These are phyloP conservation scores for Scheffersomyces ergatensis DNA, from an alignment of 805 yeast genomes.

Conservation along the genomic window DNA sequence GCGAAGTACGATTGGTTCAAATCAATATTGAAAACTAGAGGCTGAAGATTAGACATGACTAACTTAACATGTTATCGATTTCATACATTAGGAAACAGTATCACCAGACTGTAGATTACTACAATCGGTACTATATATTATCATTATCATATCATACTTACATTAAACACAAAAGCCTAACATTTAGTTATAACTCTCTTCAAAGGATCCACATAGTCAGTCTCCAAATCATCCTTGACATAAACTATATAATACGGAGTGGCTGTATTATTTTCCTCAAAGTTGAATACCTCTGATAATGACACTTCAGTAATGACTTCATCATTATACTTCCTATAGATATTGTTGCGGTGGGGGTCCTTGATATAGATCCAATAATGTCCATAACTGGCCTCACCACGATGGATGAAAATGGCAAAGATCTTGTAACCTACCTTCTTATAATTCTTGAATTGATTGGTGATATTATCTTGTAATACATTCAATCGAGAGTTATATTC, in stretches of 20 bases:
- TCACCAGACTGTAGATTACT: no score
- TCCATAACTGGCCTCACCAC: slow-evolving; percentile 95
- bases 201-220: slow-evolving; percentile 61
- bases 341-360: slow-evolving; percentile 59
- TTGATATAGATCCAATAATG: slow-evolving; percentile 95
- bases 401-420: slow-evolving; percentile 89
- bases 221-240: slow-evolving; percentile 59
- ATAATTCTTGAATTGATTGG: slow-evolving; percentile 60
- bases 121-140: no score
- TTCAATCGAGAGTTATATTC: slow-evolving; percentile 31
- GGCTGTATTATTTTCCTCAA: slow-evolving; percentile 70
- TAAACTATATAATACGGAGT: slow-evolving; percentile 93
- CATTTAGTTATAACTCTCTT: slow-evolving; percentile 37
- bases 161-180: no score
- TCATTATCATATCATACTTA: no score
- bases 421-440: slow-evolving; percentile 70
- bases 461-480: slow-evolving; percentile 46
- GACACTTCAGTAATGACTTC: slow-evolving; percentile 87
- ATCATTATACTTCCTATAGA: slow-evolving; percentile 90
- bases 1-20: no score
- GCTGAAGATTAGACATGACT: no score
- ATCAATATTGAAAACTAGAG: no score
- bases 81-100: no score
- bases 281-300: slow-evolving; percentile 62
- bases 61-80: no score